phyloP scores from a whole-genome alignment of 371 early-diverging fungal genomes.

The Mucor mucedo region DNA sequence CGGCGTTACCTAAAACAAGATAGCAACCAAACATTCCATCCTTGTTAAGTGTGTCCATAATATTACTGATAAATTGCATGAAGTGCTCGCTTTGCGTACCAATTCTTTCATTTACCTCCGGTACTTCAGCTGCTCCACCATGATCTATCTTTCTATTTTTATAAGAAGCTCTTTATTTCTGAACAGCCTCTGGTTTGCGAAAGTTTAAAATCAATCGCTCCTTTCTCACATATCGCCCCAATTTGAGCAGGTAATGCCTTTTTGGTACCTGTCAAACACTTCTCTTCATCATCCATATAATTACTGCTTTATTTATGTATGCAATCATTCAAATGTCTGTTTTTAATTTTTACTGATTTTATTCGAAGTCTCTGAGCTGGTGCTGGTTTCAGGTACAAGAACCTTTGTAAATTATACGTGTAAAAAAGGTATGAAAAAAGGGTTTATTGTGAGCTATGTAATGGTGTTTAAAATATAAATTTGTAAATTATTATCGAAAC shows the following conservation, averaged over 20 bases:
- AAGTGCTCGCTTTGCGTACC: slow-evolving; percentile 22
- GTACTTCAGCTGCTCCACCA: slow-evolving; percentile 9
- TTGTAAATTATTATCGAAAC: slow-evolving; percentile 20
- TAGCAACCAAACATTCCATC: slow-evolving; percentile 21
- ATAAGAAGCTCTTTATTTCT: slow-evolving; percentile 15
- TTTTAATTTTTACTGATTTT: no score
- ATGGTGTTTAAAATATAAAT: slow-evolving; percentile 19
- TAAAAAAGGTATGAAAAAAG: slow-evolving; percentile 3
- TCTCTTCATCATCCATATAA: no score
- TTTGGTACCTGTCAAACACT: no score
- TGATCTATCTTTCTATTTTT: slow-evolving; percentile 20
- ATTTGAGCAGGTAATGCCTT: no score
- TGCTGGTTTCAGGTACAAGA: slow-evolving; percentile 1
- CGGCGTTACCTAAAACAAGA: slow-evolving; percentile 10
- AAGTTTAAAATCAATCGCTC: slow-evolving; percentile 10
- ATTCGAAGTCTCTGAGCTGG: not conserved
- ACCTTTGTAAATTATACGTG: slow-evolving; percentile 2
- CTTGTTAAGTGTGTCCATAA: slow-evolving; percentile 15
- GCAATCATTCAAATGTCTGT: no score
- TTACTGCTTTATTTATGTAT: no score
- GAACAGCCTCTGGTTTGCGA: slow-evolving; percentile 17
- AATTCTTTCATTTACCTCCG: slow-evolving; percentile 12
- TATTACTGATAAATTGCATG: slow-evolving; percentile 20
- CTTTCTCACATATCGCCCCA: slow-evolving; percentile 16
- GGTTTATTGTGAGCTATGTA: slow-evolving; percentile 18